Evolutionary conservation across 306 rosid genomes (phyloP), one percentile per base, ranked within the genome.

Genomic region (Quercus gilva): DNA sequence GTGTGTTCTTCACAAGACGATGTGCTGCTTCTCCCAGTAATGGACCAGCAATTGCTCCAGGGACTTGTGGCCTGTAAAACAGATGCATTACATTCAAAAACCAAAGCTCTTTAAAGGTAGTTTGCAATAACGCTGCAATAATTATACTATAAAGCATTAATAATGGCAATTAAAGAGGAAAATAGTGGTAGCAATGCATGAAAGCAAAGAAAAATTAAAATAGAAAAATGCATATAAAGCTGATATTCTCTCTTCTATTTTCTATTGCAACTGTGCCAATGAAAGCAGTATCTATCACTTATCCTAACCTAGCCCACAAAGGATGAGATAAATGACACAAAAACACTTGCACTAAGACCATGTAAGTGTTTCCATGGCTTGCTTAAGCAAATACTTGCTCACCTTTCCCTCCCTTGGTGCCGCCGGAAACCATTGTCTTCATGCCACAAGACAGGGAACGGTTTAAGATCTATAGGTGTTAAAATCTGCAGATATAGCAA

Each of bases 21-120:
- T 91, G 98, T 59, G 99, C 99, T 52, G 96, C 99, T 82, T 90
- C 98, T 85, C 99, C 99, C 86, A 95, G 85, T 59, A 84, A 88
- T 79, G 86, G 80, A 74, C 99, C 99, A 37, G 90, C 94, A 28
- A 93, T 95, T 60, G 97, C 91, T 74, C 98, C 98, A 41, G 90
- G 94, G 79, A 90, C 88, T 74, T 86, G 93, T 56, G 86, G 89
- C 91, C 99, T 95, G 91, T 77, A 65, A 72, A 85, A 41, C 13
- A 61, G 61, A 85, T 19, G 75, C 73, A 82, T 76, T 26, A 64
- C 29, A 79, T 25, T 70, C 73, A 65, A 64, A 74, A 75, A 74
- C 68, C 43, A 75, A 61, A 77, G 65, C 67, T 23, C 64, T 21
- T 65, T 51, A 13, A 53, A 82, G 55, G 65, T 74, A 21, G 35